These are phyloP conservation scores for Diaporthe australafricana DNA, from an alignment of 2,329 filamentous ascomycete genomes.

Conservation along the genomic window DNA sequence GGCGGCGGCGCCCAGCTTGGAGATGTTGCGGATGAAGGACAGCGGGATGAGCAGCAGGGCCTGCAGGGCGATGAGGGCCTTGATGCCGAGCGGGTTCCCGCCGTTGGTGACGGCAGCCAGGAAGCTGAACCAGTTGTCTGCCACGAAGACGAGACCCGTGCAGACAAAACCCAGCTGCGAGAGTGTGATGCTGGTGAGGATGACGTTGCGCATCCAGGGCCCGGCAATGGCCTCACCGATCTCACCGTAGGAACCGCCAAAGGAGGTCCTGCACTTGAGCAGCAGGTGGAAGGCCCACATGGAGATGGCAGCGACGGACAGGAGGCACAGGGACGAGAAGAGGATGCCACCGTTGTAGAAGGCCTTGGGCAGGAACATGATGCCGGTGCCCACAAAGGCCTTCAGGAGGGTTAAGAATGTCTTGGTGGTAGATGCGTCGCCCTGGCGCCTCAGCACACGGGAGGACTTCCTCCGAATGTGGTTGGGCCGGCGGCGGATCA, in stretches of 20 bases:
- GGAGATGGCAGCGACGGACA: constrained; percentile 74
- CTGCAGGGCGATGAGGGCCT: constrained; percentile 74
- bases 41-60: constrained; percentile 74
- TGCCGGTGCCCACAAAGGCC: constrained; percentile 83
- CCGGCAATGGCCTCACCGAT: constrained; percentile 76
- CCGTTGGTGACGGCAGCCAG: constrained; percentile 69
- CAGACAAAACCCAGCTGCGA: constrained; percentile 85
- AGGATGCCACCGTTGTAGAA: constrained; percentile 83
- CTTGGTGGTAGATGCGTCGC: constrained; percentile 76
- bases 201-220: constrained; percentile 70
- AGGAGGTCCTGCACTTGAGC: constrained; percentile 71
- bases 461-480: constrained; percentile 55
- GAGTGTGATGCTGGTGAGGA: constrained; percentile 77
- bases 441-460: constrained; percentile 55
- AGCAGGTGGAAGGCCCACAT: constrained; percentile 79
- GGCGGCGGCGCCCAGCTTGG: constrained; percentile 76
- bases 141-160: constrained; percentile 81
- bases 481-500: constrained; percentile 67
- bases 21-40: constrained; percentile 79
- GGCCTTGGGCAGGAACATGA: constrained; percentile 85
- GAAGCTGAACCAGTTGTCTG: constrained; percentile 79
- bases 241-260: constrained; percentile 79
- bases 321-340: constrained; percentile 77
- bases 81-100: constrained; percentile 61
- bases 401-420: constrained; percentile 84